Conservation (phyloP, 352 stramenopile genomes). For the Phytophthora litchii region DNA sequence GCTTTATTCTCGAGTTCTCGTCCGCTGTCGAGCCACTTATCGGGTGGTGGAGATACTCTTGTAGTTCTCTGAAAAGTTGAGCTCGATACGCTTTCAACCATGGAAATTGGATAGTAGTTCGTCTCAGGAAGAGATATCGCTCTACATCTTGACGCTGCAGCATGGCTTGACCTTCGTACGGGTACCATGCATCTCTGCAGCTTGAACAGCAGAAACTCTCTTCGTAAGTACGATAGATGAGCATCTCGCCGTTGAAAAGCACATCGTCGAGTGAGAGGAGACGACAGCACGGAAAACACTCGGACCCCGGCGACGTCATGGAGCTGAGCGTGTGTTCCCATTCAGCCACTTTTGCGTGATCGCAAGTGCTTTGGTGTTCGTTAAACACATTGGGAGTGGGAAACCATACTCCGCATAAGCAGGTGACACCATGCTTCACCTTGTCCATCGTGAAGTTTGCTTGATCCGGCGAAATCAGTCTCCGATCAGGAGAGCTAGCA, state of each 20-base stretch:
- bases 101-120: constrained; percentile 22
- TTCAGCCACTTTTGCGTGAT: constrained; percentile 23
- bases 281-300: constrained; percentile 32
- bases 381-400: constrained; percentile 1
- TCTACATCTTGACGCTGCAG: constrained; percentile 27
- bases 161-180: constrained; percentile 29
- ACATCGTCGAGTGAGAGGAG: constrained; percentile 28
- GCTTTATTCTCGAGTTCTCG: constrained; percentile 29
- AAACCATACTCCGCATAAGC: constrained; percentile 21
- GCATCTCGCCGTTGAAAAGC: constrained; percentile 27
- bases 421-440: constrained; percentile 9
- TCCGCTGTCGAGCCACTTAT: constrained; percentile 27
- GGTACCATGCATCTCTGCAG: constrained; percentile 28
- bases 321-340: constrained; percentile 21
- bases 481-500: constrained; percentile 11
- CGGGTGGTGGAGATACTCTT: constrained; percentile 31
- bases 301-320: constrained; percentile 27
- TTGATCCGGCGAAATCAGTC: constrained; percentile 16
- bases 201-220: constrained; percentile 25
- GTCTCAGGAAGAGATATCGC: constrained; percentile 28
- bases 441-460: constrained; percentile 17
- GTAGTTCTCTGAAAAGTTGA: constrained; percentile 27
- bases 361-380: constrained; percentile 20
- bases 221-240: constrained; percentile 34
- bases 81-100: constrained; percentile 29